A percentile compares a stretch with the other conserved stretches of the same genome.
Evolutionary conservation across 257 asterid species (phyloP).

Genomic region (Haberlea rhodopensis): DNA sequence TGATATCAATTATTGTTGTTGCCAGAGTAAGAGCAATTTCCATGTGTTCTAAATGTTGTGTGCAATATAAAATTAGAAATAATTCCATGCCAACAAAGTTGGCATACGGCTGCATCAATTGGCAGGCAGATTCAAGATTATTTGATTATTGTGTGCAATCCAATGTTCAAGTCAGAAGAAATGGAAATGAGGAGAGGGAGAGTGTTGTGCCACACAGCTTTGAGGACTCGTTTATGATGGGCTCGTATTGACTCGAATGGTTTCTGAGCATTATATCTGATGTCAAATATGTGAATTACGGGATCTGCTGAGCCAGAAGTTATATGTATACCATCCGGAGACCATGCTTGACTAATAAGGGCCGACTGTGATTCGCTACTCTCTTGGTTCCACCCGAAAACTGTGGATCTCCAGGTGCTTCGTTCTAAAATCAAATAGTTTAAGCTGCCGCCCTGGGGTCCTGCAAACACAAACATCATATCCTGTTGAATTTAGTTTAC

Average conservation of each 20-base stretch:
- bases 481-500: background rate
- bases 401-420: slow-evolving; percentile 58
- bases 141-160: slow-evolving; percentile 49
- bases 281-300: slow-evolving; percentile 72
- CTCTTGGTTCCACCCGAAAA: slow-evolving; percentile 91
- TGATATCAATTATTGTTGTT: no score
- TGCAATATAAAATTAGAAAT: background rate
- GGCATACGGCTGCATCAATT: background rate
- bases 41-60: no score
- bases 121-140: background rate
- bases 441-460: slow-evolving; percentile 73
- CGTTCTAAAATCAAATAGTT: slow-evolving; percentile 62
- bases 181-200: slow-evolving; percentile 82
- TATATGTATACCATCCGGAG: slow-evolving; percentile 79
- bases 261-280: slow-evolving; percentile 52
- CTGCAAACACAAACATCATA: slow-evolving; percentile 36
- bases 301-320: slow-evolving; percentile 94
- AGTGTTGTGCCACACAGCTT: slow-evolving; percentile 84
- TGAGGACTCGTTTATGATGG: slow-evolving; percentile 89
- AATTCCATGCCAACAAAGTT: background rate
- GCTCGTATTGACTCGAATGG: slow-evolving; percentile 84
- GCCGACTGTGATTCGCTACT: slow-evolving; percentile 86
- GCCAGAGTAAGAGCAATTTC: no score
- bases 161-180: slow-evolving; percentile 82
- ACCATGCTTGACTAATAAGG: slow-evolving; percentile 86